Evolutionary conservation across 2,329 filamentous ascomycete species (phyloP).

Genomic region (Venturia asperata): DNA sequence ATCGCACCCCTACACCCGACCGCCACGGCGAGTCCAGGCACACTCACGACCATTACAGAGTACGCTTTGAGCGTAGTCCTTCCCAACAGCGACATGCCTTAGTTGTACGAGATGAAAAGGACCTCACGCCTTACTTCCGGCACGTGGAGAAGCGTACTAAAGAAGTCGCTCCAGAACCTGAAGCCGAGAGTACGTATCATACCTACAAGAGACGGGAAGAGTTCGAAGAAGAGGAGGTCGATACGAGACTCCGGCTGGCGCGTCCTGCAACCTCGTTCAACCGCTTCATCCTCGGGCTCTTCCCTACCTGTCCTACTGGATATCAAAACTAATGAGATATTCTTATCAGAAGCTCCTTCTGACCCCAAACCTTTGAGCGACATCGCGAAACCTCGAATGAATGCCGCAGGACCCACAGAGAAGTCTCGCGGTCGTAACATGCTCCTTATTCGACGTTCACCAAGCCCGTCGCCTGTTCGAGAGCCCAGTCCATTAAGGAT

Average conservation of each 20-base stretch:
- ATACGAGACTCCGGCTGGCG: background rate
- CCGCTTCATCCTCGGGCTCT: conserved; percentile 9
- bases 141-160: background rate
- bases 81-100: background rate
- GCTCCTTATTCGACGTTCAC: conserved; percentile 6
- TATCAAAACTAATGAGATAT: background rate
- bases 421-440: background rate
- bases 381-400: background rate
- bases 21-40: background rate
- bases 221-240: conserved; percentile 12
- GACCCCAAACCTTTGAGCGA: background rate
- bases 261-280: conserved; percentile 9
- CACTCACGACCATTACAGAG: background rate
- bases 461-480: background rate
- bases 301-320: background rate
- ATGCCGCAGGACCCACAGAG: background rate
- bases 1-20: background rate
- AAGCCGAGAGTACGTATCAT: conserved; percentile 9
- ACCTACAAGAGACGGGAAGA: conserved; percentile 12
- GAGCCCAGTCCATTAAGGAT: background rate
- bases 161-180: background rate
- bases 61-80: conserved; percentile 4
- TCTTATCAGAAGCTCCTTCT: conserved; percentile 4
- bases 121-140: conserved; percentile 2
- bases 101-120: background rate